These are phyloP conservation scores for Talaromyces sp. DNA, from an alignment of 2,329 filamentous ascomycete genomes.

Conservation along the genomic window DNA sequence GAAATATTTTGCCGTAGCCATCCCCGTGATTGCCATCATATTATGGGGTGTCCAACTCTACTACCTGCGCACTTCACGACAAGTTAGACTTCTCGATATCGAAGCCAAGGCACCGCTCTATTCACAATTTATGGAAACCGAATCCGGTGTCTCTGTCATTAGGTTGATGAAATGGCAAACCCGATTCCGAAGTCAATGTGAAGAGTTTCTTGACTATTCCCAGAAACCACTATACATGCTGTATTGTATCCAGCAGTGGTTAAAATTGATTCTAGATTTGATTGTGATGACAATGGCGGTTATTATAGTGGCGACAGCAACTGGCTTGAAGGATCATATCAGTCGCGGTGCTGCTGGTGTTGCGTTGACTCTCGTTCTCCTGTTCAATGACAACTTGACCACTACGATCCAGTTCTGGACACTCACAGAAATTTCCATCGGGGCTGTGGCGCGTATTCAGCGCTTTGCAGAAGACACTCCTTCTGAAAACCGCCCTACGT, in stretches of 20 bases:
- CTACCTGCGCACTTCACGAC: slow-evolving; percentile 61
- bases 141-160: slow-evolving; percentile 56
- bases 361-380: slow-evolving; percentile 54
- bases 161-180: slow-evolving; percentile 55
- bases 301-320: slow-evolving; percentile 51
- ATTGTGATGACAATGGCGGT: slow-evolving; percentile 51
- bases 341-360: slow-evolving; percentile 53
- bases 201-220: slow-evolving; percentile 52
- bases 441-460: slow-evolving; percentile 56
- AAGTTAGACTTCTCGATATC: slow-evolving; percentile 60
- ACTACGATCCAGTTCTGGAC: slow-evolving; percentile 55
- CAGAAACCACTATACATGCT: slow-evolving; percentile 60
- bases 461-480: slow-evolving; percentile 48
- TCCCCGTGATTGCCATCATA: slow-evolving; percentile 50
- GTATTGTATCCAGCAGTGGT: slow-evolving; percentile 58
- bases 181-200: slow-evolving; percentile 45
- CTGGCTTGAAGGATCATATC: slow-evolving; percentile 43
- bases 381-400: slow-evolving; percentile 53
- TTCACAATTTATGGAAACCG: slow-evolving; percentile 58
- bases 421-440: slow-evolving; percentile 57
- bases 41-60: slow-evolving; percentile 56
- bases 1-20: slow-evolving; percentile 50
- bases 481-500: slow-evolving; percentile 22
- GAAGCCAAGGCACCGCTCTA: slow-evolving; percentile 62
- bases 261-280: slow-evolving; percentile 52